Conservation (phyloP, 345 rosid genomes). For the Boechera retrofracta region DNA sequence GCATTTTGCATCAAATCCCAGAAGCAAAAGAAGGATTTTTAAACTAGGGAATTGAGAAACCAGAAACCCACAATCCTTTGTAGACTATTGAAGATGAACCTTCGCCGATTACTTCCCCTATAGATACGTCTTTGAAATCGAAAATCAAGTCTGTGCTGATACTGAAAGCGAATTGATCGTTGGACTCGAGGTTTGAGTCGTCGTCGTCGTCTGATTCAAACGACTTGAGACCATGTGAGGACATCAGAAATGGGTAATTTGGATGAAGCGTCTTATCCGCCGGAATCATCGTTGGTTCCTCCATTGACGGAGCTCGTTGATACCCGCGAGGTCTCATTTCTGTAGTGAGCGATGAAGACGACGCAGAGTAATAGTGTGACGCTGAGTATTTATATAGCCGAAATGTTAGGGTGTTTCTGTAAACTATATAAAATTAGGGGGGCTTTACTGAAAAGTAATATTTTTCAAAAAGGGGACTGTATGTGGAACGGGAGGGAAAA, state of each 20-base stretch:
- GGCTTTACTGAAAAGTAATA: neutral
- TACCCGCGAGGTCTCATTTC: constrained; percentile 43
- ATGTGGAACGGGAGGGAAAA: constrained; percentile 45
- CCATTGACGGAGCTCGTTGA: constrained; percentile 40
- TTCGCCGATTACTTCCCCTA: constrained; percentile 35
- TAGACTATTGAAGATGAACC: constrained; percentile 38
- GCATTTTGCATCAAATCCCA: neutral
- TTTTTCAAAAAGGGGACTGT: neutral
- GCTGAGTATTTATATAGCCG: neutral
- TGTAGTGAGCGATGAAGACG: constrained; percentile 38
- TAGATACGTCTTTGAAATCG: constrained; percentile 26
- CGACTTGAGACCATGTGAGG: constrained; percentile 33
- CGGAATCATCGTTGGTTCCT: constrained; percentile 11
- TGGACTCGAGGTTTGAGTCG: constrained; percentile 17
- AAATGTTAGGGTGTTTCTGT: constrained; percentile 19
- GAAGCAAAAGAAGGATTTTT: neutral
- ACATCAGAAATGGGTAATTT: constrained; percentile 43
- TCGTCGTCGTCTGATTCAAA: constrained; percentile 34
- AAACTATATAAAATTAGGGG: neutral
- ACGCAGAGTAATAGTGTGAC: constrained; percentile 26
- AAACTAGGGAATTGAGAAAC: constrained; percentile 20
- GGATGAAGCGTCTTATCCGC: constrained; percentile 42
- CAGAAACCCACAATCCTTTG: constrained; percentile 42
- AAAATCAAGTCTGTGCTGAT: constrained; percentile 26
- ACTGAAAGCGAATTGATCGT: constrained; percentile 37